Evolutionary conservation across 352 stramenopile species (phyloP), one percentile per base, ranked within the genome.

Genomic region (Globisporangium radiosum): DNA sequence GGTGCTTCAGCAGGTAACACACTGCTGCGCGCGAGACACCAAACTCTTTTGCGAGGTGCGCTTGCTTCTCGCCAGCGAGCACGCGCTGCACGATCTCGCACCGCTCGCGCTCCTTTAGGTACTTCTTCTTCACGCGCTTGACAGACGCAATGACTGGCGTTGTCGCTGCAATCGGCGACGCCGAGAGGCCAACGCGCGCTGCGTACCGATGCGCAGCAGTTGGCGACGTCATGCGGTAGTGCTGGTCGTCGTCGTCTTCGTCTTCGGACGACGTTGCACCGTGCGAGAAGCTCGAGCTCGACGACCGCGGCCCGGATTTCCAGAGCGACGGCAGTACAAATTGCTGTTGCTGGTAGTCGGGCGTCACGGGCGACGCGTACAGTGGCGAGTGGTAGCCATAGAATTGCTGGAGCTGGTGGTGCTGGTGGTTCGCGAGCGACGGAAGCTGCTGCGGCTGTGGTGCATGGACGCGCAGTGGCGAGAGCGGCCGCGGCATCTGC

Each of bases 1-100:
- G 75, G 63, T 87, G 69, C 69, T 87, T 87, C 44, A 85, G 66
- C 59, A 83, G 59, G 47, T 87, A 82, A 65, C 77, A 84, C 36
- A 87, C 72, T 7, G 76, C 76, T n/a, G 76, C 76, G 38, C 76
- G 74, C 39, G 76, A 80, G 52, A 87, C 76, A 39, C 72, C 72
- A 52, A 80, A 87, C 62, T 87, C 77, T 60, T 87, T 87, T 52
- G 77, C 77, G 37, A 87, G 59, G 56, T 85, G 71, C 6, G 77
- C 70, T 54, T 87, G 77, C 63, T 83, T 85, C 63, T 85, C 77
- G 11, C 77, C 77, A 7, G 64, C 68, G n/a, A 66, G 69, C 59
- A 85, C 71, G 47, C 77, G 75, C 37, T 71, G 73, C 63, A 87
- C 72, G 56, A 87, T 87, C 65, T 85, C 75, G 58, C 71, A 82